Percentiles rank a stretch among this genome's conserved stretches.
These are phyloP conservation scores for Mollisia scopiformis DNA, from an alignment of 2,329 filamentous ascomycete genomes.

Conservation along the genomic window DNA sequence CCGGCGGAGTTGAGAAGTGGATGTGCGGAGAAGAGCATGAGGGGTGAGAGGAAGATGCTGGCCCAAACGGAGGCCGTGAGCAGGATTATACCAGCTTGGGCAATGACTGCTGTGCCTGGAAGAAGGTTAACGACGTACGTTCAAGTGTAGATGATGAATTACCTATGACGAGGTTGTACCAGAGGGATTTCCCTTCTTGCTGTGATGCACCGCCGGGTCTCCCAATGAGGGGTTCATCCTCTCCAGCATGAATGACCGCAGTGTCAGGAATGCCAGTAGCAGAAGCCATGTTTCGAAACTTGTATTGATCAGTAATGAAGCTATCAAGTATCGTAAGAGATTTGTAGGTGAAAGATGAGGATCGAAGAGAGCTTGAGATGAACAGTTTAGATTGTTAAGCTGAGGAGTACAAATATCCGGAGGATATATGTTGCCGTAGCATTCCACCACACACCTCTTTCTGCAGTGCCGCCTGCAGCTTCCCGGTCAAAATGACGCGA, in stretches of 20 bases:
- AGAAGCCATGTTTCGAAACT: constrained; percentile 60
- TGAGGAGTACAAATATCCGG: background rate
- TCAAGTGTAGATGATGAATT: constrained; percentile 20
- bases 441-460: background rate
- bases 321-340: background rate
- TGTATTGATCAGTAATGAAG: background rate
- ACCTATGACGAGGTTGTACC: constrained; percentile 78
- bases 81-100: constrained; percentile 78
- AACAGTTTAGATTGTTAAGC: background rate
- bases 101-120: constrained; percentile 78
- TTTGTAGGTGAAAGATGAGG: background rate
- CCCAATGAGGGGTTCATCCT: constrained; percentile 74
- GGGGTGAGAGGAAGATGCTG: constrained; percentile 65
- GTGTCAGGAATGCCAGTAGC: constrained; percentile 56
- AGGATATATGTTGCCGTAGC: background rate
- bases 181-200: constrained; percentile 62
- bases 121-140: constrained; percentile 16
- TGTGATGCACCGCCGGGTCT: constrained; percentile 75
- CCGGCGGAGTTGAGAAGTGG: constrained; percentile 73
- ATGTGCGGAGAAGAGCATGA: constrained; percentile 87
- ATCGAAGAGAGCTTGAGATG: background rate
- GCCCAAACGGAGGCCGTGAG: constrained; percentile 79
- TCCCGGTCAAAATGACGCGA: constrained; percentile 18
- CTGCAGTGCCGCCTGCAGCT: background rate
- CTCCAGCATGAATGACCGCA: constrained; percentile 44